Conservation (phyloP, 169 alveolate genomes). For the Ophryocystis elektroscirrha region DNA sequence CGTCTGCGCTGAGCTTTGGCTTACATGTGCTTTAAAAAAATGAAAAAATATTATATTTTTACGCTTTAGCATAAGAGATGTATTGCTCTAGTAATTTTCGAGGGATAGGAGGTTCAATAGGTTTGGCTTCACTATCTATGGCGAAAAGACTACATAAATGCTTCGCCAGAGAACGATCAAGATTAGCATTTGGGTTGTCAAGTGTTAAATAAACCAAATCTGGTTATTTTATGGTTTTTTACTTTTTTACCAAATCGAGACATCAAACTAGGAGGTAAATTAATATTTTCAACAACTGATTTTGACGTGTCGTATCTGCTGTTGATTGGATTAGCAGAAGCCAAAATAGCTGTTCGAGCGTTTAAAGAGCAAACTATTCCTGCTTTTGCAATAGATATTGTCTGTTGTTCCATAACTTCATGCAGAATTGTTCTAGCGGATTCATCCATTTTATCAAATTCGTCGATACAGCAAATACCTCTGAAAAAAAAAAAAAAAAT, state of each 20-base stretch:
- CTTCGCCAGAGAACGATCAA: too few relatives aligned
- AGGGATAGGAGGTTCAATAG: too few relatives aligned
- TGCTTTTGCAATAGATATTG: slow-evolving; percentile 94
- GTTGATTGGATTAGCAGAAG: slow-evolving; percentile 91
- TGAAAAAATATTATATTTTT: too few relatives aligned
- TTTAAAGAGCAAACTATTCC: slow-evolving; percentile 49
- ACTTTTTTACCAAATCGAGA: slow-evolving; percentile 84
- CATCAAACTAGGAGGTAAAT: slow-evolving; percentile 84
- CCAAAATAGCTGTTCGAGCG: slow-evolving; percentile 90
- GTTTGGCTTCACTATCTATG: too few relatives aligned
- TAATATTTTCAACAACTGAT: slow-evolving; percentile 88
- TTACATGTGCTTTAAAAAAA: too few relatives aligned
- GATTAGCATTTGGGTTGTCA: too few relatives aligned
- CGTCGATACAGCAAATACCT: slow-evolving; percentile 99
- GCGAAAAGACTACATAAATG: too few relatives aligned
- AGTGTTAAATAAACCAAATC: too few relatives aligned
- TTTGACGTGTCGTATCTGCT: slow-evolving; percentile 77
- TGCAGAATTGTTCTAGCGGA: slow-evolving; percentile 85
- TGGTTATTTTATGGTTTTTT: too few relatives aligned
- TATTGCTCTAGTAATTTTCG: too few relatives aligned
- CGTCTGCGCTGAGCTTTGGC: background rate
- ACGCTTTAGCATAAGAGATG: too few relatives aligned
- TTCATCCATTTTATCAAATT: slow-evolving; percentile 97
- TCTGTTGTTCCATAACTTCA: slow-evolving; percentile 91
- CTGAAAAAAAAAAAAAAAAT: slow-evolving; percentile 3